Percentiles rank a stretch among this genome's conserved stretches.
Conservation (phyloP, 495 filamentous ascomycete species). For the Hyaloscypha bicolor region DNA sequence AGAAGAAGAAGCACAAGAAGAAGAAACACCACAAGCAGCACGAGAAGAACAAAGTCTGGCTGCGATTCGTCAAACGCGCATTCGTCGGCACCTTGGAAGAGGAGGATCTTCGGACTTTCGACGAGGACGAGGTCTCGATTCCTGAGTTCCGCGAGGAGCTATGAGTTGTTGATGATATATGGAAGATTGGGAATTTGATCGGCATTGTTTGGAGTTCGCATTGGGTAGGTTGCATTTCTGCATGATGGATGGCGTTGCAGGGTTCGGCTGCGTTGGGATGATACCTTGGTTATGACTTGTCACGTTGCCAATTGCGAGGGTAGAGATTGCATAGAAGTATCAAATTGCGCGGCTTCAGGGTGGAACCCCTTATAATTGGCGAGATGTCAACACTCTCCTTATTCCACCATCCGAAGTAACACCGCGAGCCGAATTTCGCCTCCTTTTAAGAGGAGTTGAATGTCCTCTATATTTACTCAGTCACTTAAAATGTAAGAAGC, state of each 20-base stretch:
- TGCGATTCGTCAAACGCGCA: constrained; percentile 33
- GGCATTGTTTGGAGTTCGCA: neutral
- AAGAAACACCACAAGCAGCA: constrained; percentile 31
- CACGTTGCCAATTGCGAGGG: too few relatives aligned
- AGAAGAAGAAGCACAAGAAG: constrained; percentile 29
- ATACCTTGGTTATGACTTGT: neutral
- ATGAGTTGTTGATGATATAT: neutral
- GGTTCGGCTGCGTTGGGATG: neutral
- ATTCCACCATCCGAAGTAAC: too few relatives aligned
- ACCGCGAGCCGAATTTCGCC: too few relatives aligned
- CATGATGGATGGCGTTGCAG: neutral
- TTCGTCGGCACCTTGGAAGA: constrained; percentile 33
- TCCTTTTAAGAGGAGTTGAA: too few relatives aligned
- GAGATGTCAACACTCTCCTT: too few relatives aligned
- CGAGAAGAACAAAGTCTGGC: constrained; percentile 35
- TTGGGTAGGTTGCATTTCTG: neutral
- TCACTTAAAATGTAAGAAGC: too few relatives aligned
- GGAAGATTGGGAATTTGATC: neutral
- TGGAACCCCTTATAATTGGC: too few relatives aligned
- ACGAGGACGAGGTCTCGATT: neutral
- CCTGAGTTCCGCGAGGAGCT: neutral
- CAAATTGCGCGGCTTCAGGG: too few relatives aligned
- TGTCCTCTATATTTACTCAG: too few relatives aligned
- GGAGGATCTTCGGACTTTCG: constrained; percentile 26
- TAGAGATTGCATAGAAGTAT: too few relatives aligned